Base-by-base conservation (phyloP, 495 filamentous ascomycete genomes). In the Neurospora tetrasperma region DNA sequence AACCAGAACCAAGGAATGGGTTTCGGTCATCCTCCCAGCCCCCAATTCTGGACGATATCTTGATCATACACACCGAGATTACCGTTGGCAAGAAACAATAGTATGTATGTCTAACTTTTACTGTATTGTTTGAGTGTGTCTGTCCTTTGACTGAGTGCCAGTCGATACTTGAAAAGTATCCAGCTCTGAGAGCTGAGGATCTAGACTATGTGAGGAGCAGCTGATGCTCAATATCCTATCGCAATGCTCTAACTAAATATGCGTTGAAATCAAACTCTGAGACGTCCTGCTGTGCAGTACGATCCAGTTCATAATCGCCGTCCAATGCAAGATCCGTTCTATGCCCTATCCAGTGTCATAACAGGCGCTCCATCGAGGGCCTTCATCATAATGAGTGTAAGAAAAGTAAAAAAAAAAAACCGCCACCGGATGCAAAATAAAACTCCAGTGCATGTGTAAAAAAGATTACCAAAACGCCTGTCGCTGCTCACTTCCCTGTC, bases 351-450 rank as follows among this genome's bases (percentile, higher is more conserved):
- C 54, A 66, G 54, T 66, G 54, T 66, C 54, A 66, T 66, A 66
- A 66, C 27, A 66, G 54, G 27, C 54, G 48, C 20, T 59, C 48
- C 23, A 27, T 66, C 54, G 27, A 62, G 54, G 27, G 54, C 54
- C 54, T 62, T 62, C 54, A 62, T 62, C 54, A 62, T 62, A 62
- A 62, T 62, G 54, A 62, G 54, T 62, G 54, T 62, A 62, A 62
- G 54, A 62, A 62, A 62, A 31, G 54, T 27, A 38, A 6, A 38
- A 6, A 5, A 38, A 38, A 18, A 59, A 59, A 62, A 31, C 54
- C 54, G 54, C 23, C 12, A 62, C 54, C 54, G 54, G 54, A 62
- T 62, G 54, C 54, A 35, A 62, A 6, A 38, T 6, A 4, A 27
- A 62, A 62, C 54, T 62, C 54, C 27, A 16, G 54, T 62, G 54